Evolutionary conservation across 2,329 filamentous ascomycete genomes (phyloP).

Genomic region (Sporothrix phasma): DNA sequence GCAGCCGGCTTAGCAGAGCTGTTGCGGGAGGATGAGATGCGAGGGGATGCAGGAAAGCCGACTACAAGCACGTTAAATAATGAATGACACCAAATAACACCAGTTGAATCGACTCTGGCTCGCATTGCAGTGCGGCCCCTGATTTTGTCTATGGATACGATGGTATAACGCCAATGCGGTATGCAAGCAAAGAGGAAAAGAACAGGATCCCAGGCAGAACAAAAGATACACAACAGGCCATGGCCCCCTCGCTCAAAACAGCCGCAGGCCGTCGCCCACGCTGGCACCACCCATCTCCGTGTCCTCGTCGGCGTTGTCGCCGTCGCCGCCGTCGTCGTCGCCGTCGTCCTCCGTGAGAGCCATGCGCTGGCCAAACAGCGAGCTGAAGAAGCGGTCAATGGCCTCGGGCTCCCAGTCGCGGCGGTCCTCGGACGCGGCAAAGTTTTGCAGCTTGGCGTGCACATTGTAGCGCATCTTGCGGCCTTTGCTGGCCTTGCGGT

Average conservation of each 20-base stretch:
- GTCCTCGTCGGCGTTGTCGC: conserved; percentile 18
- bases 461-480: conserved; percentile 89
- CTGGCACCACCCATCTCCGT: conserved; percentile 36
- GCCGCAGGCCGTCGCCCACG: conserved; percentile 43
- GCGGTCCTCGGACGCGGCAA: conserved; percentile 87
- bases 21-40: not conserved
- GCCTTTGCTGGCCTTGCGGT: conserved; percentile 91
- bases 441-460: conserved; percentile 95
- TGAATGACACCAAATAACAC: no score
- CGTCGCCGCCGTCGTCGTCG: conserved; percentile 36
- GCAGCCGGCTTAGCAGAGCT: conserved; percentile 18
- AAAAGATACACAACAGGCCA: conserved; percentile 11
- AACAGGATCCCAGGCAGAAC: no score
- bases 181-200: conserved; percentile 13
- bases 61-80: no score
- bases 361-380: conserved; percentile 62
- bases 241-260: conserved; percentile 31
- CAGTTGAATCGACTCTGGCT: no score
- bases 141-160: conserved; percentile 9
- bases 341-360: conserved; percentile 50
- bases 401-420: conserved; percentile 71
- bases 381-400: conserved; percentile 66
- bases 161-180: conserved; percentile 6
- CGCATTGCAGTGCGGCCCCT: not conserved
- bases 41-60: no score